A percentile compares a stretch with the other conserved stretches of the same genome.
Evolutionary conservation across 371 early-diverging fungal genomes (phyloP).

Genomic region (Mycotypha africana): DNA sequence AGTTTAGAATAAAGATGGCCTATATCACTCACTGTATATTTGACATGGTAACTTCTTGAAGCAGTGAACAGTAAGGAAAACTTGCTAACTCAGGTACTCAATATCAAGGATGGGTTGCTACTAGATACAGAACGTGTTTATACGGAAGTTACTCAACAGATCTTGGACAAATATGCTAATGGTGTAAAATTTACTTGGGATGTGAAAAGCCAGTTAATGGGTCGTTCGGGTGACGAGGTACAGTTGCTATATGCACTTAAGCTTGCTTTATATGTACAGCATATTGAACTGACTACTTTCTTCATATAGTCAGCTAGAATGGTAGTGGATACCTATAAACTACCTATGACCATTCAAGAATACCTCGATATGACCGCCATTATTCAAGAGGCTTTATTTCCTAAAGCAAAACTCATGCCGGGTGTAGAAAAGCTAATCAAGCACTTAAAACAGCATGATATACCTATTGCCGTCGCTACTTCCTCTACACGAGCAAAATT

Average conservation of each 20-base stretch:
- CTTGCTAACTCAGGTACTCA: not conserved
- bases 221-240: slow-evolving; percentile 63
- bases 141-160: slow-evolving; percentile 72
- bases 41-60: slow-evolving; percentile 64
- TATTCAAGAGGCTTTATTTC: slow-evolving; percentile 54
- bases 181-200: slow-evolving; percentile 75
- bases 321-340: slow-evolving; percentile 54
- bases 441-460: slow-evolving; percentile 67
- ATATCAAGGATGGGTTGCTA: slow-evolving; percentile 35
- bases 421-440: slow-evolving; percentile 72
- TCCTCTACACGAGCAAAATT: slow-evolving; percentile 72
- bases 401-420: slow-evolving; percentile 57
- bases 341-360: slow-evolving; percentile 79
- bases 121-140: slow-evolving; percentile 87
- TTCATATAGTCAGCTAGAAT: slow-evolving; percentile 58
- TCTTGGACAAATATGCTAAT: slow-evolving; percentile 39
- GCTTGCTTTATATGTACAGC: not conserved
- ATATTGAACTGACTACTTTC: not conserved
- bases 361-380: slow-evolving; percentile 48
- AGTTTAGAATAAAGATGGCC: slow-evolving; percentile 19
- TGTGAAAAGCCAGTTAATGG: slow-evolving; percentile 81
- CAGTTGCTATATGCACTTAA: not conserved
- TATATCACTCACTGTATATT: slow-evolving; percentile 76
- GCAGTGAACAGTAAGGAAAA: not conserved
- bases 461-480: slow-evolving; percentile 91